phyloP scores from a whole-genome alignment of 352 stramenopile species.

The Phytophthora crassamura region DNA sequence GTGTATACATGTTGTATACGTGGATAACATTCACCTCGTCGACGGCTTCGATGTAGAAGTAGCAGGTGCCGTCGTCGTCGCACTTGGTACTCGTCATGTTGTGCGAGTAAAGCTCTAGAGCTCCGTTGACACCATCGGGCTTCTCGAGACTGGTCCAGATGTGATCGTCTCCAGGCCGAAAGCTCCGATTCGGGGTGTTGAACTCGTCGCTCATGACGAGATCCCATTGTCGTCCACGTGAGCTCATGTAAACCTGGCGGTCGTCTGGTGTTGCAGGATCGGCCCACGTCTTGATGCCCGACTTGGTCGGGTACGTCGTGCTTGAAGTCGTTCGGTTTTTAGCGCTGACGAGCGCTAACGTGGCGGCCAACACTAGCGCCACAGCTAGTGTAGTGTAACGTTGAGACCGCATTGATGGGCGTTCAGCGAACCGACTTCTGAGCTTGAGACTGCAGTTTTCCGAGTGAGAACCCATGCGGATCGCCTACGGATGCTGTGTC shows the following conservation, averaged over 20 bases:
- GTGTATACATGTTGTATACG: too few relatives aligned
- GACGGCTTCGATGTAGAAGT: too few relatives aligned
- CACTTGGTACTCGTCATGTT: too few relatives aligned
- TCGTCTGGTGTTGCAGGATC: constrained; percentile 63
- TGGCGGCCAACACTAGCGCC: not conserved
- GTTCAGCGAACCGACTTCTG: constrained; percentile 35
- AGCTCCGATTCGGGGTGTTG: constrained; percentile 86
- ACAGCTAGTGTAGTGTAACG: constrained; percentile 6
- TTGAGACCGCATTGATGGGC: constrained; percentile 22
- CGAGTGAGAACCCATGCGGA: constrained; percentile 19
- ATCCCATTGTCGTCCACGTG: constrained; percentile 52
- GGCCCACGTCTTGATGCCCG: constrained; percentile 53
- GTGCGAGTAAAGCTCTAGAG: too few relatives aligned
- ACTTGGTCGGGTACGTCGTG: constrained; percentile 42
- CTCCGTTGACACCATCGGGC: constrained; percentile 91
- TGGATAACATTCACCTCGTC: too few relatives aligned
- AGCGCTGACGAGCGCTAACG: constrained; percentile 5
- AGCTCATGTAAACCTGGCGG: constrained; percentile 38
- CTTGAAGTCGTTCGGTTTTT: constrained; percentile 15
- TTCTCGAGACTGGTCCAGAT: constrained; percentile 95
- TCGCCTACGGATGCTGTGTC: not conserved
- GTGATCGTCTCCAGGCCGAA: constrained; percentile 92
- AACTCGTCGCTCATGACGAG: constrained; percentile 96
- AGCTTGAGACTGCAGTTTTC: constrained; percentile 43
- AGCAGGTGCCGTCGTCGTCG: too few relatives aligned